Evolutionary conservation across 352 stramenopile genomes (phyloP), one percentile per base, ranked within the genome.

Genomic region (Globisporangium megalacanthum): DNA sequence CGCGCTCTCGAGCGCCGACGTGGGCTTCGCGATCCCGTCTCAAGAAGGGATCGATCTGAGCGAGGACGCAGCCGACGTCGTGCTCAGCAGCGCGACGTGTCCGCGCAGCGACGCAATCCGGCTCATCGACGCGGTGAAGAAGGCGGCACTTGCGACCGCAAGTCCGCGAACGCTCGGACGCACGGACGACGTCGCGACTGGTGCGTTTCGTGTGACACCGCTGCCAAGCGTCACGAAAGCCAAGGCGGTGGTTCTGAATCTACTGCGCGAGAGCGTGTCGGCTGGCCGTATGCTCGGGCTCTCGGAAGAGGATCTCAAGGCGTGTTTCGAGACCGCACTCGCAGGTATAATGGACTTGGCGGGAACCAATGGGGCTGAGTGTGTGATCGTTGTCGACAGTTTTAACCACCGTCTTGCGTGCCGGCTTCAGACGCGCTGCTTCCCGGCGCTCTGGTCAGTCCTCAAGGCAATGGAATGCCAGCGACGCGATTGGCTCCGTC

Each of bases 41-140:
- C 56, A 68, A 1, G 73, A 78, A 17, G 56, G 71, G 7, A 63
- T 84, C n/a, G 75, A 84, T 58, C 53, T 84, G 31, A 72, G 75
- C 8, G 69, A 79, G 60, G 68, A 78, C 37, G 75, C 75, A 0
- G 75, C 75, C 3, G 72, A 84, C 20, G 63, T 78, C 1, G 54
- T 80, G 9, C 64, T 84, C 6, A 61, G 57, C 15, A 78, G 71
- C 31, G 41, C 60, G 10, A 77, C 67, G 11, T 79, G 65, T 41
- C 72, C 75, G 15, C 67, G 72, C 1, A 79, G 73, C 31, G 72
- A 83, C 15, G 69, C 75, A 1, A 77, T 84, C 41, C 75, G 75
- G 0, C 53, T 84, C 4, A 74, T 84, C 46, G 69, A 84, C 50
- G 57, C 69, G 10, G 62, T 62, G 39, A 84, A 84, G 61, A 78